phyloP scores from a whole-genome alignment of 805 yeast species.

The Candida piceae region DNA sequence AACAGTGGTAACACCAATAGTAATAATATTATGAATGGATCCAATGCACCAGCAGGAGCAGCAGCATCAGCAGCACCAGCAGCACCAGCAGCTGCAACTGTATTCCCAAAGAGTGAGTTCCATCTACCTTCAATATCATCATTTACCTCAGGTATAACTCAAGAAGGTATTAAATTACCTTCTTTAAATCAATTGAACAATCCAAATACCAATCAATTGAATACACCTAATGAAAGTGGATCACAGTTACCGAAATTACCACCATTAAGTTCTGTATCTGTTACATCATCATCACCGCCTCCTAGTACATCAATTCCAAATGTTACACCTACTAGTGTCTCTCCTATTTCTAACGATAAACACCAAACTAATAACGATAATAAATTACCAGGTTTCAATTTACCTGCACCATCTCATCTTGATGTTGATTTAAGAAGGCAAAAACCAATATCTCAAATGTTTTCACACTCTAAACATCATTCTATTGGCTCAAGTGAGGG shows the following conservation, averaged over 20 bases:
- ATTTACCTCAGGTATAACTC: conserved; percentile 10
- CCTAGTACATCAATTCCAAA: conserved; percentile 2
- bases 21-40: not conserved
- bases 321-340: conserved; percentile 2
- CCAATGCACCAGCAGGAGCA: too few species aligned
- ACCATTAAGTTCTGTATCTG: not conserved
- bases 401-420: conserved; percentile 17
- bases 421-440: conserved; percentile 18
- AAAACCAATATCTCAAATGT: conserved; percentile 2
- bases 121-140: conserved; percentile 38
- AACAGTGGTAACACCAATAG: not conserved
- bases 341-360: too few species aligned
- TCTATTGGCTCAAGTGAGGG: not conserved
- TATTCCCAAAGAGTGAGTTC: conserved; percentile 15
- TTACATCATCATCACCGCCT: conserved; percentile 3
- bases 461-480: not conserved
- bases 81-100: conserved; percentile 5
- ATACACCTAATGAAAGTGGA: not conserved
- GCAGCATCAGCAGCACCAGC: too few species aligned
- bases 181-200: conserved; percentile 6
- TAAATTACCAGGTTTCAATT: conserved; percentile 3
- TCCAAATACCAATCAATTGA: too few species aligned
- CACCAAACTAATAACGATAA: conserved; percentile 1
- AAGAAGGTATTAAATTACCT: conserved; percentile 13
- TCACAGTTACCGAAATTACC: conserved; percentile 3